A percentile compares a stretch with the other conserved stretches of the same genome.
Conservation (phyloP, 1,139 yeast genomes). For the Zygosaccharomyces sapae region DNA sequence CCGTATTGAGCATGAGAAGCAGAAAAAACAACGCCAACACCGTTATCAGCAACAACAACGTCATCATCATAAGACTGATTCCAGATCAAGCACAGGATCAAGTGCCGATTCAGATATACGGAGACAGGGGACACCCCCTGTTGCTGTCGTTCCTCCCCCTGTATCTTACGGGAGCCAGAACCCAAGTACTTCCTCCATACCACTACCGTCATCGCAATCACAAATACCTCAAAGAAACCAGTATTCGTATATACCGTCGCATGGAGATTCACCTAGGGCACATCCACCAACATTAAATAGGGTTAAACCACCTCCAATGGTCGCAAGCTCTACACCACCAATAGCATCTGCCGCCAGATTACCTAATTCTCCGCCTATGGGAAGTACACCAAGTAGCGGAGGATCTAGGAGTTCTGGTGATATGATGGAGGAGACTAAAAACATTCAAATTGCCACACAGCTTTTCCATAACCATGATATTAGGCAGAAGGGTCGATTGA, state of each 20-base stretch:
- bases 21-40: constrained; percentile 4
- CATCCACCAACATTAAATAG: constrained; percentile 12
- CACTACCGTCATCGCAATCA: neutral
- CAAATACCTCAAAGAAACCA: neutral
- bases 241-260: neutral
- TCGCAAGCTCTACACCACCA: constrained; percentile 11
- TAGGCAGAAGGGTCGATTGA: constrained; percentile 30
- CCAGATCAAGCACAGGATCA: constrained; percentile 14
- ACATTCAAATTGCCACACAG: constrained; percentile 29
- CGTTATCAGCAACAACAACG: constrained; percentile 9
- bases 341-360: constrained; percentile 9
- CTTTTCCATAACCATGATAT: constrained; percentile 35
- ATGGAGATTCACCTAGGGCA: constrained; percentile 8
- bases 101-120: neutral
- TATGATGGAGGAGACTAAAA: constrained; percentile 23
- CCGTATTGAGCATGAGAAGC: constrained; percentile 26
- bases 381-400: constrained; percentile 7
- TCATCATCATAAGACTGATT: constrained; percentile 16
- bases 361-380: constrained; percentile 12
- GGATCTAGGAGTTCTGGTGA: constrained; percentile 12
- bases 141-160: neutral
- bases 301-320: constrained; percentile 11
- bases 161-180: neutral
- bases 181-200: neutral
- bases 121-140: neutral